Conservation (phyloP, 2,329 filamentous ascomycete species). For the Nannizziopsis barbatae region DNA sequence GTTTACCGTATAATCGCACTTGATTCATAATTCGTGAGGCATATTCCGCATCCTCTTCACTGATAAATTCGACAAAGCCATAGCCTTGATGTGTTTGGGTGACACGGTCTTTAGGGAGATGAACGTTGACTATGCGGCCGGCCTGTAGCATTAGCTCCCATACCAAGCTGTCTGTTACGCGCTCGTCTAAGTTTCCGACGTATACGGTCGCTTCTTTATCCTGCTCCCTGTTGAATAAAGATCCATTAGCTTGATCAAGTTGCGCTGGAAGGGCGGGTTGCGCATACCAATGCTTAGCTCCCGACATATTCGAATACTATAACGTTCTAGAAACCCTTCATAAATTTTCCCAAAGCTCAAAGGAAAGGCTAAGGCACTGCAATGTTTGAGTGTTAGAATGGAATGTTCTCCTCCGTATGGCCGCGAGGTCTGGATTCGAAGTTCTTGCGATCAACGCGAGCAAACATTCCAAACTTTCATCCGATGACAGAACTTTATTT, state of each 20-base stretch:
- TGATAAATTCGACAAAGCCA: constrained; percentile 97
- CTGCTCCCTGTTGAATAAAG: constrained; percentile 59
- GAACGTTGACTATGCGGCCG: constrained; percentile 93
- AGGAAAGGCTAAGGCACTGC: neutral
- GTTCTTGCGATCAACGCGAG: neutral
- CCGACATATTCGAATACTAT: constrained; percentile 43
- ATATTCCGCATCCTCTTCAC: constrained; percentile 91
- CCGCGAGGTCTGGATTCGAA: neutral
- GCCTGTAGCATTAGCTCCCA: constrained; percentile 99
- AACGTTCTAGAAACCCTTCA: neutral
- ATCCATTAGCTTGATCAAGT: constrained; percentile 19
- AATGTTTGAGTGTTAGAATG: no score
- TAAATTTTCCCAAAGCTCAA: neutral
- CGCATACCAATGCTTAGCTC: constrained; percentile 63
- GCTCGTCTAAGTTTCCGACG: constrained; percentile 96
- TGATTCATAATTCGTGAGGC: constrained; percentile 95
- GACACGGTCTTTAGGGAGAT: constrained; percentile 95
- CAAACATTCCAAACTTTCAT: constrained; percentile 10
- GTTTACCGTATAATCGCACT: constrained; percentile 83
- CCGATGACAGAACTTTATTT: constrained; percentile 3
- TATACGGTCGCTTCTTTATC: constrained; percentile 98
- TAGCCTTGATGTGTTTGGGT: constrained; percentile 95
- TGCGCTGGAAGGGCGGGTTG: constrained; percentile 13
- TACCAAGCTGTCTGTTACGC: constrained; percentile 76
- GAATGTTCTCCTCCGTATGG: neutral